phyloP scores from a whole-genome alignment of 768 basidiomycete species.

The Tricholoma terreum region DNA sequence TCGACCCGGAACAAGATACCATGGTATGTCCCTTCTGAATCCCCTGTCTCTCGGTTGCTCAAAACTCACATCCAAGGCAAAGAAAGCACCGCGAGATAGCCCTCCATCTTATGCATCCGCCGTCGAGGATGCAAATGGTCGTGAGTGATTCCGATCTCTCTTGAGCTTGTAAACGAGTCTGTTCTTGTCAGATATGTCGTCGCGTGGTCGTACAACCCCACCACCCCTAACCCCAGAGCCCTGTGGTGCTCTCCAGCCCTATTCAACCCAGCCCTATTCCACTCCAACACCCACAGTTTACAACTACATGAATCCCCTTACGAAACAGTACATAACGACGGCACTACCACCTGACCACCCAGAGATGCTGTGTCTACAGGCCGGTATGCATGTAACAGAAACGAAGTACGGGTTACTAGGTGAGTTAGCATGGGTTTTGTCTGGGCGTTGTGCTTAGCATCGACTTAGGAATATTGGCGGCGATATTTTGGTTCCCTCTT shows the following conservation, averaged over 20 bases:
- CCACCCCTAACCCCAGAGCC: background rate
- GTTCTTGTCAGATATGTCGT: background rate
- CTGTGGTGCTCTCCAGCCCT: constrained; percentile 12
- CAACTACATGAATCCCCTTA: constrained; percentile 64
- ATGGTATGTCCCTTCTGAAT: constrained; percentile 27
- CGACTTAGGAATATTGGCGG: constrained; percentile 67
- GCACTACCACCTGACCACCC: constrained; percentile 75
- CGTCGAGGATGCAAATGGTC: constrained; percentile 22
- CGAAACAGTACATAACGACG: constrained; percentile 56
- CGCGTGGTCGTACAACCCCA: background rate
- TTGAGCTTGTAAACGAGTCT: background rate
- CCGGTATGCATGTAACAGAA: constrained; percentile 61
- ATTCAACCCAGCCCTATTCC: constrained; percentile 11
- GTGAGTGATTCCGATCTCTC: constrained; percentile 19
- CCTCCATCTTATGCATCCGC: constrained; percentile 51
- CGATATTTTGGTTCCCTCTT: constrained; percentile 83
- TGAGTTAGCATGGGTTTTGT: constrained; percentile 37
- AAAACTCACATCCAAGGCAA: too few relatives aligned
- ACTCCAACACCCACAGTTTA: constrained; percentile 48
- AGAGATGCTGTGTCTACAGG: constrained; percentile 82
- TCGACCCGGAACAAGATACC: constrained; percentile 19
- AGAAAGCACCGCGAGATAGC: constrained; percentile 29
- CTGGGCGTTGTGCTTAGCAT: background rate
- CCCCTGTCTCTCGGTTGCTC: too few relatives aligned
- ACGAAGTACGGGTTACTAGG: constrained; percentile 72